Base-by-base conservation (phyloP, 257 asterid genomes). In the Penstemon newberryi region DNA sequence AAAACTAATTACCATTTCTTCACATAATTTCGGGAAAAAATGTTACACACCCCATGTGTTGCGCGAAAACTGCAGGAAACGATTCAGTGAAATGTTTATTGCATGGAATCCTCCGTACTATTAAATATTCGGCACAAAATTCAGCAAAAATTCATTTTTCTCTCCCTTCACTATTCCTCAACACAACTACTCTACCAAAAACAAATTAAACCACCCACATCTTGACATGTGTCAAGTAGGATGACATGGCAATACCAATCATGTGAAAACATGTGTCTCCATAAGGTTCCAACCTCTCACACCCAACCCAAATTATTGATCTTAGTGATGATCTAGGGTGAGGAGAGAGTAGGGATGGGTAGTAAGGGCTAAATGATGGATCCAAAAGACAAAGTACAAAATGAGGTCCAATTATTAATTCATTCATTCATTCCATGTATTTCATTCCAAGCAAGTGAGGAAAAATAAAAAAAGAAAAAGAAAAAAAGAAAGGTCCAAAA, bases 321-420 rank as follows among this genome's bases (percentile, higher is more conserved):
- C 39, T 60, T 52, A 65, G 81, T 71, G 77, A 71, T 71, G 70
- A 76, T 49, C 4, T 56, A 6, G 64, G 25, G 63, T 9, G 46
- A 19, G 67, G 61, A 62, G 42, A 50, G 44, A 40, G 79, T 72
- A 56, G 74, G 75, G 73, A 56, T 59, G 75, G 69, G 76, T 3
- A 7, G 25, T 44, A 64, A 69, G 81, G 77, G 77, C 33, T 66
- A 76, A 73, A 79, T 84, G 85, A 83, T 88, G 87, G 75, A 82
- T 83, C 81, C 80, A 79, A 86, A 86, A 84, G 89, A 75, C 84
- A 73, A 84, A 85, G 82, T 79, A 87, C 85, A 82, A 65, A 80
- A 74, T 57, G 18, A 71, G 75, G 76, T 74, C 77, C 83, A 78
- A 84, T 84, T 78, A 85, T 83, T 72, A 74, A 33, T 55, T 83